Base-by-base conservation (phyloP, 116 monocot genomes). In the Dioscorea cayenensis region DNA sequence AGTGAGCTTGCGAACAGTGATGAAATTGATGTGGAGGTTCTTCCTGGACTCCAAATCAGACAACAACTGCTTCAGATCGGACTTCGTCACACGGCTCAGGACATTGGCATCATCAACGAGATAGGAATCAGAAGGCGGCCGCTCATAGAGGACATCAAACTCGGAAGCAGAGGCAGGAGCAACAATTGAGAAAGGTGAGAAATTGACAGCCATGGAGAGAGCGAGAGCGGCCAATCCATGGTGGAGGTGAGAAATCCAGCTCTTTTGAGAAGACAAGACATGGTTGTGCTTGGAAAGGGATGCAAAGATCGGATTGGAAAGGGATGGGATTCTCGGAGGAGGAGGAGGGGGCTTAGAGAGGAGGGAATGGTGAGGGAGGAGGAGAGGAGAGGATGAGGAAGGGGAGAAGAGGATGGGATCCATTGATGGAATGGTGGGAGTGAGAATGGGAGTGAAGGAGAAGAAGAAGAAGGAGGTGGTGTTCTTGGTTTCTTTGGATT, bases 1-100 rank as follows among this genome's bases (percentile, higher is more conserved):
- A 71, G 99, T 99, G 66, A 99, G 93, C 78, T 99, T 99, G 36
- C 99, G 86, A 28, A 99, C 83, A 3, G 99, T 99, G 71, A 99
- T 80, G 66, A 94, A 99, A 73, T 94, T 85, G 73, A 99, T 71
- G 36, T 78, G 84, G 70, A 99, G 28, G 60, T 91, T 84, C 99
- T 99, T 94, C 82, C 91, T 83, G 32, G 85, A 75, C 80, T 94
- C 94, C 36, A 99, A 62, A 66, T 94, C 99, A 16, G 90, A 89
- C 22, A 93, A 37, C 29, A 99, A 60, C 37, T 69, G 59, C 78
- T 94, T 94, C 8, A 99, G 73, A 55, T 99, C 94, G 9, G 89
- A 89, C 78, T 91, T 91, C 36, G 99, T 99, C 37, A 99, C 85
- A 2, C 99, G 82, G 78, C 89, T 99, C 29, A 99, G 82, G 14